These are phyloP conservation scores for Monilinia fructigena DNA, from an alignment of 2,329 filamentous ascomycete species.

Conservation along the genomic window DNA sequence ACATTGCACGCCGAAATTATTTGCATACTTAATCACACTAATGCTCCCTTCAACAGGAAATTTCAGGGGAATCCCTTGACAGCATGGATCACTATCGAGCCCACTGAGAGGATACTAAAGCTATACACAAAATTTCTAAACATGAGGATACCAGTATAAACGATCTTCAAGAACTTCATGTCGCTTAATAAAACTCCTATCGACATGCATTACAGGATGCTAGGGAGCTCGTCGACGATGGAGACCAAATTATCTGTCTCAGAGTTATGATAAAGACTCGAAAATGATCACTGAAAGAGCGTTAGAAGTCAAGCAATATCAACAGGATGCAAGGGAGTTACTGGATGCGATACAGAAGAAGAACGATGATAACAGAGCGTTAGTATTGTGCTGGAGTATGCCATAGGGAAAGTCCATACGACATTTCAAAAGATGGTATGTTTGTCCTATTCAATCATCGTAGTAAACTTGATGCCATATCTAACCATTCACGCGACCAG, in stretches of 20 bases:
- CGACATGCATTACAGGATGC: slow-evolving; percentile 72
- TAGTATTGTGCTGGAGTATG: slow-evolving; percentile 69
- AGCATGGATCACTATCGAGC: slow-evolving; percentile 65
- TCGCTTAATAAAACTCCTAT: slow-evolving; percentile 71
- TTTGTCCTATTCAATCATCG: slow-evolving; percentile 21
- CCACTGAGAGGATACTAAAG: slow-evolving; percentile 57
- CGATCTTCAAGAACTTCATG: slow-evolving; percentile 68
- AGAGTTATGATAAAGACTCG: slow-evolving; percentile 70
- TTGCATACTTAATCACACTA: slow-evolving; percentile 6
- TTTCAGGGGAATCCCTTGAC: slow-evolving; percentile 72
- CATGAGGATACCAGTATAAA: slow-evolving; percentile 68
- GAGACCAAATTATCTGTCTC: slow-evolving; percentile 72
- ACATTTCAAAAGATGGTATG: slow-evolving; percentile 72
- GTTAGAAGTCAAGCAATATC: slow-evolving; percentile 60
- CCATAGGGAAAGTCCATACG: slow-evolving; percentile 68
- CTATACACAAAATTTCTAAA: slow-evolving; percentile 66
- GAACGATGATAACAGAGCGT: slow-evolving; percentile 69
- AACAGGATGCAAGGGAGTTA: slow-evolving; percentile 61
- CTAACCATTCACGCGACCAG: slow-evolving; percentile 42
- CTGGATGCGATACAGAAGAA: slow-evolving; percentile 66
- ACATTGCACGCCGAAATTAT: not conserved
- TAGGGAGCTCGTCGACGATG: slow-evolving; percentile 74
- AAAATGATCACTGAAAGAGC: slow-evolving; percentile 60
- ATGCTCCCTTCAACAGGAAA: slow-evolving; percentile 44
- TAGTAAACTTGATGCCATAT: not conserved